Conservation (phyloP, 2,329 filamentous ascomycete species). For the Aureobasidium uvarum region DNA sequence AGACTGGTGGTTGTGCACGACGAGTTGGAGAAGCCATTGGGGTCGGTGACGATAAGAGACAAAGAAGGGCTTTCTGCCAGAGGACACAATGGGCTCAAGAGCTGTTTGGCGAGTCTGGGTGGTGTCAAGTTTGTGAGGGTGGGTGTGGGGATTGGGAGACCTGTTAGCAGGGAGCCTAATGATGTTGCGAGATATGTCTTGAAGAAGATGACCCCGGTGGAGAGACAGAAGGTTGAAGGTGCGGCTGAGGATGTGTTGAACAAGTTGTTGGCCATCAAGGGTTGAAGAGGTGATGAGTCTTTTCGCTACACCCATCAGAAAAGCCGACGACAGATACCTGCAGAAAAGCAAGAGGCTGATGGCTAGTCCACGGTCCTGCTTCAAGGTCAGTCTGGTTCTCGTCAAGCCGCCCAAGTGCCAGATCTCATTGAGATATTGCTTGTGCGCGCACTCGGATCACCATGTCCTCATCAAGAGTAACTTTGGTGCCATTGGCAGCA, state of each 20-base stretch:
- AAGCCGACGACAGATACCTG: no score
- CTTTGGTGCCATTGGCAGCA: neutral
- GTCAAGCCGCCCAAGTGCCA: neutral
- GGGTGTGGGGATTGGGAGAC: conserved; percentile 84
- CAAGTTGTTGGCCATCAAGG: conserved; percentile 41
- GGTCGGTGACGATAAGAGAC: conserved; percentile 60
- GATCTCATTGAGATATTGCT: neutral
- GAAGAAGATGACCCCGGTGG: conserved; percentile 57
- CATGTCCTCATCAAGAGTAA: neutral
- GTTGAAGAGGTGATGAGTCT: neutral
- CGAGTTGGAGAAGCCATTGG: conserved; percentile 73
- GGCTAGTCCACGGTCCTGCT: neutral
- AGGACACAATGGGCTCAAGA: conserved; percentile 51
- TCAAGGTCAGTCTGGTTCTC: neutral
- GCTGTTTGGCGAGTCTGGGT: conserved; percentile 80
- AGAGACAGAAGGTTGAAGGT: conserved; percentile 44
- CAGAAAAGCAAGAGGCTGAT: neutral
- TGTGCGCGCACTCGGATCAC: neutral
- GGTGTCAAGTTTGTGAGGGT: conserved; percentile 73
- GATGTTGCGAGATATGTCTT: conserved; percentile 78
- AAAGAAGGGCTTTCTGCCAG: conserved; percentile 52
- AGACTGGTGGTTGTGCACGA: conserved; percentile 80
- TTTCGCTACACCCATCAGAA: no score
- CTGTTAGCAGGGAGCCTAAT: conserved; percentile 62
- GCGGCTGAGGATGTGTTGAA: conserved; percentile 37